These are phyloP conservation scores for Scedosporium apiospermum DNA, from an alignment of 2,329 filamentous ascomycete genomes.

Conservation along the genomic window DNA sequence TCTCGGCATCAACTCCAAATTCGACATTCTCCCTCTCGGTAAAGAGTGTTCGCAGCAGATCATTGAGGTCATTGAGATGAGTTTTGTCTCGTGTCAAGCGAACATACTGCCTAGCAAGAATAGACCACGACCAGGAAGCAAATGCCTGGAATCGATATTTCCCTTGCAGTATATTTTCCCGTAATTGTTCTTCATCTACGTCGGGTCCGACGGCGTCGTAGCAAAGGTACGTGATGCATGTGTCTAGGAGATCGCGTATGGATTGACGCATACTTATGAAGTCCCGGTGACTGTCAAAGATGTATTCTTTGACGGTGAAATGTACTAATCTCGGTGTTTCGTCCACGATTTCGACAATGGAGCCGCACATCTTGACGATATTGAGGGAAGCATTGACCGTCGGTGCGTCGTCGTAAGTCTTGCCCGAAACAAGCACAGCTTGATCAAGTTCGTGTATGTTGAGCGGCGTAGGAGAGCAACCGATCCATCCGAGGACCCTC, in stretches of 20 bases:
- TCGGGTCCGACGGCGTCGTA: neutral
- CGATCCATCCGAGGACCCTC: slow-evolving; percentile 12
- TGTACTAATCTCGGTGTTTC: slow-evolving; percentile 20
- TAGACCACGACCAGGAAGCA: neutral
- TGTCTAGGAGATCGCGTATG: slow-evolving; percentile 4
- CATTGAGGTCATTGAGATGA: neutral
- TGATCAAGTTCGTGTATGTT: slow-evolving; percentile 11
- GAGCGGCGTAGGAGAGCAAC: slow-evolving; percentile 11
- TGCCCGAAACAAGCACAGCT: slow-evolving; percentile 6
- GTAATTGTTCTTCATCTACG: neutral
- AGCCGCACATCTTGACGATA: slow-evolving; percentile 17
- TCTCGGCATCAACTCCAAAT: neutral
- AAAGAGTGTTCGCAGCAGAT: neutral
- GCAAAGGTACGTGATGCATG: slow-evolving; percentile 8
- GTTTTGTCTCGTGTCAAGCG: neutral
- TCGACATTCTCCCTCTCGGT: neutral
- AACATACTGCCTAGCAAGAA: neutral
- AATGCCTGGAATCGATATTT: slow-evolving; percentile 1
- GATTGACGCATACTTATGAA: slow-evolving; percentile 5
- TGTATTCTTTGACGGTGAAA: slow-evolving; percentile 21
- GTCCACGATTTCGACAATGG: slow-evolving; percentile 20
- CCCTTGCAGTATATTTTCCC: neutral
- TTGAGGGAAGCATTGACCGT: slow-evolving; percentile 5
- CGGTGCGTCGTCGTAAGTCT: neutral
- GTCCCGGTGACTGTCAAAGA: neutral